Base-by-base conservation (phyloP, 345 rosid species). In the Pistacia atlantica region DNA sequence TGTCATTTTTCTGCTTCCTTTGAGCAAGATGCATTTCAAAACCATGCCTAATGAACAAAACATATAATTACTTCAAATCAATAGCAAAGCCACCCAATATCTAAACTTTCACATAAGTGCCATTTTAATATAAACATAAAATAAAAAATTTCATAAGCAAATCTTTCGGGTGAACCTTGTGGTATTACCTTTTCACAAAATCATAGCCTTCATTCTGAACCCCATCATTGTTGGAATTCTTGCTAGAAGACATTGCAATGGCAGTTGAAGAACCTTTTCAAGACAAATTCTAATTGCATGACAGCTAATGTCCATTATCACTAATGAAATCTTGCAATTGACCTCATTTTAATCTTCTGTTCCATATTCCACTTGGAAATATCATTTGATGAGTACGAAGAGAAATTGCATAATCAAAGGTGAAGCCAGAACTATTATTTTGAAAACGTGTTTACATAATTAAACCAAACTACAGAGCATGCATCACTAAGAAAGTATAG, bases 1-100 rank as follows among this genome's bases (percentile, higher is more conserved):
- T 80, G 35, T 76, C 86, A 82, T 77, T 82, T 72, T 80, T 88
- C 70, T 79, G 75, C 79, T 78, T 87, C 76, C 76, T 88, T n/a
- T 81, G 80, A 64, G 79, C 71, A 80, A 76, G 76, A 67, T 77
- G 86, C 48, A 69, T 74, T 58, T 79, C 93, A 75, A 73, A 51
- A 56, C 83, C 80, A 78, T 78, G 79, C 83, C 89, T 86, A 61
- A 67, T 65, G 79, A 25, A 72, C 67, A 69, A 76, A 72, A 64
- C 63, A 67, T 74, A 67, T n/a, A 76, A 6, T 48, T 65, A 83
- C 67, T 55, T 58, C 55, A 80, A 66, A 75, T 45, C 51, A 46
- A 48, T 37, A 52, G 37, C 22, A 60, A 12, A 59, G 46, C 18
- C n/a, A 35, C 56, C 33, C 33, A 61, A 28, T 9, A 61, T 31